Percentiles rank a stretch among this genome's conserved stretches.
Evolutionary conservation across 768 basidiomycete genomes (phyloP).

Genomic region (Trametes cingulata): DNA sequence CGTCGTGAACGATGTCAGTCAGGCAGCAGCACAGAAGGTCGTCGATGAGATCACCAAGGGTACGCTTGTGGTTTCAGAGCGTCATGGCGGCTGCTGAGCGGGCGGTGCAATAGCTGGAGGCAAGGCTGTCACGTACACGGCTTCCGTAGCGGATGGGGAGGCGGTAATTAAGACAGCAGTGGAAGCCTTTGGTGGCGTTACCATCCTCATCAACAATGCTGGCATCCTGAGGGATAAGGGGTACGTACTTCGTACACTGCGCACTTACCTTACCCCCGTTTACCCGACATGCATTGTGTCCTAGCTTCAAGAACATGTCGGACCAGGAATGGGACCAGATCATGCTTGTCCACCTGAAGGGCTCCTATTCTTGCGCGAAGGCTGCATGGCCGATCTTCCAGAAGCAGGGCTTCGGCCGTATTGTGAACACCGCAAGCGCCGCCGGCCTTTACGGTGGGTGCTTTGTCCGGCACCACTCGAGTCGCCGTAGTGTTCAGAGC

Average conservation of each 20-base stretch:
- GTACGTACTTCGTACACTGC: slow-evolving; percentile 39
- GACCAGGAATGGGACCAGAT: slow-evolving; percentile 94
- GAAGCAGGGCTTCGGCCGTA: slow-evolving; percentile 90
- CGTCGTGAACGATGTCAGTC: slow-evolving; percentile 94
- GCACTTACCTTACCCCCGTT: not conserved
- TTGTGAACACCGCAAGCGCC: slow-evolving; percentile 93
- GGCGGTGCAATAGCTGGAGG: slow-evolving; percentile 65
- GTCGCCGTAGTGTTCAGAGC: not conserved
- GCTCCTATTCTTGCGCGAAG: slow-evolving; percentile 88
- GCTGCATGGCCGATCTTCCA: slow-evolving; percentile 96
- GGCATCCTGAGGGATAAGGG: slow-evolving; percentile 85
- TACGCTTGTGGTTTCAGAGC: slow-evolving; percentile 34
- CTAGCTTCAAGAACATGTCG: slow-evolving; percentile 94
- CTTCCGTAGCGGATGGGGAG: slow-evolving; percentile 83
- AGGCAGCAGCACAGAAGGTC: slow-evolving; percentile 85
- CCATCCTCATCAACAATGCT: slow-evolving; percentile 95
- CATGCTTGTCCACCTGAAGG: slow-evolving; percentile 89
- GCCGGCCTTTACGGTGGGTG: slow-evolving; percentile 86
- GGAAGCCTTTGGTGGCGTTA: slow-evolving; percentile 78
- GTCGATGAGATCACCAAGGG: slow-evolving; percentile 86
- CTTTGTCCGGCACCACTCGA: not conserved
- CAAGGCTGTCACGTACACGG: slow-evolving; percentile 83
- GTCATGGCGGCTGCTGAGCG: not conserved
- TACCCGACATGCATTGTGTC: not conserved
- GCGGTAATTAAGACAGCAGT: slow-evolving; percentile 86